Evolutionary conservation across 306 rosid species (phyloP), one percentile per base, ranked within the genome.

Genomic region (Senna siamea): DNA sequence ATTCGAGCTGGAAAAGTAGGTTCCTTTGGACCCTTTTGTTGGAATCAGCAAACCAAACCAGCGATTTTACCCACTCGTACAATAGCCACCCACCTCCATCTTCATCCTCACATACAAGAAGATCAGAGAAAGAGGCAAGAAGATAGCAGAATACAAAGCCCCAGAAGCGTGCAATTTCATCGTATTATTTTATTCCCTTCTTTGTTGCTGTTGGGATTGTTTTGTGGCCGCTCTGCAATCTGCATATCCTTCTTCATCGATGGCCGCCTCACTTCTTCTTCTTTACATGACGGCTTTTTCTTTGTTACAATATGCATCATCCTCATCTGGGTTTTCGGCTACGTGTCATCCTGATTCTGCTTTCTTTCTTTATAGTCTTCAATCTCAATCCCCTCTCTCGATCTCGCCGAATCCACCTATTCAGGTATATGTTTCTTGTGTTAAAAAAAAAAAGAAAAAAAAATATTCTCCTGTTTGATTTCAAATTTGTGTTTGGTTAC

Each of bases 301-400:
- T 32, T 74, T 79, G 35, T 72, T 74, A 3, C 82, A 69, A 23
- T 67, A 46, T 32, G 88, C 46, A 35, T 83, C 78, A 15, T 76
- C 79, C 22, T 74, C 82, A 0, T 54, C 70, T 61, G 60, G 82
- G 1, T 30, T 83, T 53, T 67, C 74, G 30, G 50, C 60, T 54
- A 3, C 58, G 17, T 83, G 90, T 77, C 76, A 64, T 19, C 76
- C 59, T 15, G 82, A 83, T 28, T 66, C 80, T 38, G 38, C 70
- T 77, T 60, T 81, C 1, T 89, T 89, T 69, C 73, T 82, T 15
- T 68, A 61, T 52, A 57, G 54, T 19, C 79, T 89, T 79, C 87
- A 85, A 82, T 92, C 92, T 70, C 98, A 86, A 73, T 92, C 92
- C 78, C 86, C 92, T 15, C 61, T 56, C 32, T 61, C 76, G 75